These are phyloP conservation scores for Aureobasidium sp. DNA, from an alignment of 2,329 filamentous ascomycete genomes.

Conservation along the genomic window DNA sequence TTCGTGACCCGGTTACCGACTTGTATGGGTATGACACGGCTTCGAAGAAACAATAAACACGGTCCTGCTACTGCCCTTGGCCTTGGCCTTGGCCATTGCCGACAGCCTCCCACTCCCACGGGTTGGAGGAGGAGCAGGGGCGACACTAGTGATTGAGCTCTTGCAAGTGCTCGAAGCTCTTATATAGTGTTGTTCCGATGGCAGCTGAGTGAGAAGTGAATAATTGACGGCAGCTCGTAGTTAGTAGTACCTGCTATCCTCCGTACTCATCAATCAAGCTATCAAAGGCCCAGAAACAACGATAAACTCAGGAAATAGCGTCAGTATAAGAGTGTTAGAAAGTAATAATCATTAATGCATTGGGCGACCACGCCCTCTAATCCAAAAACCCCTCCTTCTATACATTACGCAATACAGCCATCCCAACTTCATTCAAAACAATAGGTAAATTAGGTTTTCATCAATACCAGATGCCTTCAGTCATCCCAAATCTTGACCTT, in stretches of 20 bases:
- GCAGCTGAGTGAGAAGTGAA: not conserved
- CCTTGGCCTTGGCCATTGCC: too few species aligned
- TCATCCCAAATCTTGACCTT: conserved; percentile 78
- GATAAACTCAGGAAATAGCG: not conserved
- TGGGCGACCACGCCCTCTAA: not conserved
- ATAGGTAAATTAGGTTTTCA: not conserved
- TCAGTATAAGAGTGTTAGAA: not conserved
- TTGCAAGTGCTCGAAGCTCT: not conserved
- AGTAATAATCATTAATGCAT: not conserved
- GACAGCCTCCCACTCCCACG: too few species aligned
- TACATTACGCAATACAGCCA: not conserved
- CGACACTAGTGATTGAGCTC: not conserved
- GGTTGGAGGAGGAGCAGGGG: too few species aligned
- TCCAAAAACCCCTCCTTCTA: not conserved
- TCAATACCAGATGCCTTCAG: not conserved
- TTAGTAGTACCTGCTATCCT: too few species aligned
- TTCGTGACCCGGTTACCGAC: not conserved
- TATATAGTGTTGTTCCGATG: not conserved
- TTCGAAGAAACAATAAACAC: too few species aligned
- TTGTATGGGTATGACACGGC: too few species aligned
- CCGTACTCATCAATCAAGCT: too few species aligned
- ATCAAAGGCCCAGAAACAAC: too few species aligned
- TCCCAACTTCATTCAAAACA: not conserved
- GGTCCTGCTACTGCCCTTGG: too few species aligned
- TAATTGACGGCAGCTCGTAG: too few species aligned